These are phyloP conservation scores for Leccinum ochraceum DNA, from an alignment of 768 basidiomycete genomes.

Conservation along the genomic window DNA sequence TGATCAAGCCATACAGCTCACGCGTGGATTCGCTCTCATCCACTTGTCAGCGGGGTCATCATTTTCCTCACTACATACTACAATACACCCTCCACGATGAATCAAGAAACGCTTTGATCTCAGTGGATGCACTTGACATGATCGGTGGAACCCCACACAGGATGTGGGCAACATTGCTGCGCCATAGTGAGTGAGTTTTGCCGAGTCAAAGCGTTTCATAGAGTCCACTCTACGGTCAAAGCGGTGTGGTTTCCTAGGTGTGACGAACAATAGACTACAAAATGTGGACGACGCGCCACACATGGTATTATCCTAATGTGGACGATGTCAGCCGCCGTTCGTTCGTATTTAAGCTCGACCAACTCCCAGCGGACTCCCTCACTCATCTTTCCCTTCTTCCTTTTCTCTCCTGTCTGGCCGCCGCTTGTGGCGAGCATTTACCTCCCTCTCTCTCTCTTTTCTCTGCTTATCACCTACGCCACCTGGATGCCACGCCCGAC, in stretches of 20 bases:
- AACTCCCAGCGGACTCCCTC: not conserved
- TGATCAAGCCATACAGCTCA: not conserved
- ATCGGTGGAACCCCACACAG: not conserved
- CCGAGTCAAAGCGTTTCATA: slow-evolving; percentile 2
- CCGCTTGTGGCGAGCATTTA: not conserved
- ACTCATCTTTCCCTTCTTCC: not conserved
- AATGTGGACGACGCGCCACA: slow-evolving; percentile 7
- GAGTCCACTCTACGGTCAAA: slow-evolving; percentile 1
- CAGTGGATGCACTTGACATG: not conserved
- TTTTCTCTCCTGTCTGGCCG: not conserved
- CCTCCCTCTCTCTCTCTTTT: not conserved
- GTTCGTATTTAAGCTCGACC: slow-evolving; percentile 12
- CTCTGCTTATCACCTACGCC: not conserved
- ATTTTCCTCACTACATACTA: not conserved
- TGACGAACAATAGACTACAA: not conserved
- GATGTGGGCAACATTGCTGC: not conserved
- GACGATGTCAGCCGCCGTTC: slow-evolving; percentile 13
- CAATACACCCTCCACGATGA: not conserved
- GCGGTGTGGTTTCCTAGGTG: not conserved
- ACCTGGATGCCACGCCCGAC: not conserved
- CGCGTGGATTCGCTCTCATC: no score
- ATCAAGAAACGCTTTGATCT: not conserved
- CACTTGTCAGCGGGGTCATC: not conserved
- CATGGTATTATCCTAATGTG: not conserved
- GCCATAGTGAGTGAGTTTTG: not conserved